phyloP scores from a whole-genome alignment of 257 asterid species.

The Cruciata laevipes region DNA sequence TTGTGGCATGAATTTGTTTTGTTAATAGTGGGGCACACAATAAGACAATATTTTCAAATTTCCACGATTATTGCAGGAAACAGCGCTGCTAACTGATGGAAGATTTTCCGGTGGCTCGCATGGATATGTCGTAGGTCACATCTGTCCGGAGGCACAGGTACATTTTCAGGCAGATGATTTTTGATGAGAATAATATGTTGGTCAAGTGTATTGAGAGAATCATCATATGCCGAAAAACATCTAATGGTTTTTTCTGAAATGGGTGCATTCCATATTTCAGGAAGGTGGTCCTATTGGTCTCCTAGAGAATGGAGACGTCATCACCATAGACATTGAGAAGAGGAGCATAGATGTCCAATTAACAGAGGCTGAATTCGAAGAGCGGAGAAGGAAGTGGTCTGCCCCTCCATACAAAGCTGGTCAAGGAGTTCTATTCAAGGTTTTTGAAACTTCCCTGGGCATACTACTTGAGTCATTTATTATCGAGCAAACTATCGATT shows the following conservation, averaged over 20 bases:
- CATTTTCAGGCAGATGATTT: background rate
- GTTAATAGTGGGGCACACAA: background rate
- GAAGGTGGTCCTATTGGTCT: slow-evolving; percentile 96
- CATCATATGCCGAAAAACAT: background rate
- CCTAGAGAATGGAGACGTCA: slow-evolving; percentile 63
- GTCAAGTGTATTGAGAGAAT: background rate
- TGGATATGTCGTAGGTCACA: slow-evolving; percentile 96
- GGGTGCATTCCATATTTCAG: slow-evolving; percentile 34
- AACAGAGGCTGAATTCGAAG: slow-evolving; percentile 55
- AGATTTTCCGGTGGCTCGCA: slow-evolving; percentile 98
- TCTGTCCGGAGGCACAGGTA: slow-evolving; percentile 98
- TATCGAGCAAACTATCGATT: background rate
- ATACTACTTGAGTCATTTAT: background rate
- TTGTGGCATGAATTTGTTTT: background rate
- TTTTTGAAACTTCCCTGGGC: slow-evolving; percentile 7
- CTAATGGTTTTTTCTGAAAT: slow-evolving; percentile 1
- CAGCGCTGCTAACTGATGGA: slow-evolving; percentile 90
- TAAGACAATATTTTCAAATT: background rate
- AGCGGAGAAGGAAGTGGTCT: slow-evolving; percentile 71
- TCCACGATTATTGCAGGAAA: slow-evolving; percentile 43
- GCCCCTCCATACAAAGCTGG: slow-evolving; percentile 70
- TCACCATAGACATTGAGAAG: slow-evolving; percentile 64
- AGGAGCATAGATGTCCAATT: slow-evolving; percentile 62
- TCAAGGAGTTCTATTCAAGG: slow-evolving; percentile 90
- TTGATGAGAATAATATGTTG: background rate